phyloP scores from a whole-genome alignment of 257 asterid species.

The Eucommia ulmoides region DNA sequence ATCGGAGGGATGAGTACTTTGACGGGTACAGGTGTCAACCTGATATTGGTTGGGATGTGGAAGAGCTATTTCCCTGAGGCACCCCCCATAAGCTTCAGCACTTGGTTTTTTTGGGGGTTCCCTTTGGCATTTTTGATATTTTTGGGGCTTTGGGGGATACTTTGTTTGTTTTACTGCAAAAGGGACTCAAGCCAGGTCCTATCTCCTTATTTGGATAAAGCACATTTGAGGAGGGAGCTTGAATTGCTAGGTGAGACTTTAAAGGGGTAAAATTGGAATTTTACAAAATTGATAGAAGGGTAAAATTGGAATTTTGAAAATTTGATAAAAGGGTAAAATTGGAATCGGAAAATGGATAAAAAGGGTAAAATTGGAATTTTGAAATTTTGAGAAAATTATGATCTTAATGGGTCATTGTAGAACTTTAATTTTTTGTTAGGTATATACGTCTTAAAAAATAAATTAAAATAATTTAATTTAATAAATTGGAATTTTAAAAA shows the following conservation, averaged over 20 bases:
- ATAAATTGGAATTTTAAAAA: no score
- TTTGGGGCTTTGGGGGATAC: conserved; percentile 53
- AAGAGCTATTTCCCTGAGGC: conserved; percentile 81
- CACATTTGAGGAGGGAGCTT: conserved; percentile 72
- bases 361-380: background rate
- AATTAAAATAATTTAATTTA: no score
- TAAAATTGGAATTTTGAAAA: no score
- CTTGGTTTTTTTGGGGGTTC: conserved; percentile 69
- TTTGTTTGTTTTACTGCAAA: conserved; percentile 53
- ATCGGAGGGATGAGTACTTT: conserved; percentile 90
- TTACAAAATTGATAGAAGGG: background rate
- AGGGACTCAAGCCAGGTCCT: conserved; percentile 37
- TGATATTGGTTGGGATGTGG: conserved; percentile 93
- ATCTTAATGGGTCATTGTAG: no score
- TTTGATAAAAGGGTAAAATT: background rate
- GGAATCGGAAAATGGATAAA: no score
- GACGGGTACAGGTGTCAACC: conserved; percentile 92
- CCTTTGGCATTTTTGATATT: conserved; percentile 59
- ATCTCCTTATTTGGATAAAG: conserved; percentile 43
- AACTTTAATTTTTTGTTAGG: no score
- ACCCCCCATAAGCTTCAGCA: conserved; percentile 59
- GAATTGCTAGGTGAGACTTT: conserved; percentile 50
- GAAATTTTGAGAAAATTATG: no score
- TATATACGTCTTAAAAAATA: no score
- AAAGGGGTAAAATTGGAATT: background rate